Conservation (phyloP, 805 yeast species). For the Scheffersomyces ergatensis region DNA sequence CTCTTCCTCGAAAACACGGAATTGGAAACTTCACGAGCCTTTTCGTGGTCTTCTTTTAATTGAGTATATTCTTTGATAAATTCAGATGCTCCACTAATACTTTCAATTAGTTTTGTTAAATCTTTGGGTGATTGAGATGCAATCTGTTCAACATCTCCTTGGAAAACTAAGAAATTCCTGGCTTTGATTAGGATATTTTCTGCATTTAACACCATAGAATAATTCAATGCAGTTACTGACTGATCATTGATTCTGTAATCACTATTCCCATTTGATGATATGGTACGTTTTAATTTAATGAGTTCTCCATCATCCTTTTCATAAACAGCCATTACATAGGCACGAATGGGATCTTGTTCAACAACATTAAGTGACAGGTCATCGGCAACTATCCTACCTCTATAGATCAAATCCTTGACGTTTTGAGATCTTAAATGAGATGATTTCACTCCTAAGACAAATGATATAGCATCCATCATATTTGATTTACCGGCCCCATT, state of each 20-base stretch:
- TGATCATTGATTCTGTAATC: slow-evolving; percentile 65
- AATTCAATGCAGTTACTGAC: slow-evolving; percentile 61
- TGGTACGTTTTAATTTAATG: slow-evolving; percentile 61
- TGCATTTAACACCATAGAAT: slow-evolving; percentile 60
- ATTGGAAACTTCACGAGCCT: slow-evolving; percentile 62
- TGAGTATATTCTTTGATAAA: slow-evolving; percentile 63
- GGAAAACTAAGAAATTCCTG: slow-evolving; percentile 88
- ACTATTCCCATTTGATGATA: slow-evolving; percentile 57
- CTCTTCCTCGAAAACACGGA: slow-evolving; percentile 67
- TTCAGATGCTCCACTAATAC: slow-evolving; percentile 78
- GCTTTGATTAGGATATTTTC: slow-evolving; percentile 88
- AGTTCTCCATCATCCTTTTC: slow-evolving; percentile 59
- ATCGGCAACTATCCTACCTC: slow-evolving; percentile 45
- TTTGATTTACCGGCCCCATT: slow-evolving; percentile 98
- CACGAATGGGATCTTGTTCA: slow-evolving; percentile 45
- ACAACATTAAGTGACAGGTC: slow-evolving; percentile 15
- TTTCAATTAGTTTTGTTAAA: slow-evolving; percentile 71
- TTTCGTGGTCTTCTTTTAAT: slow-evolving; percentile 61
- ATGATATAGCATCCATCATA: slow-evolving; percentile 96
- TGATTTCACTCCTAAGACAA: slow-evolving; percentile 83
- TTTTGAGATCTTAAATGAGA: slow-evolving; percentile 71
- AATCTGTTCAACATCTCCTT: slow-evolving; percentile 93
- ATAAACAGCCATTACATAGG: slow-evolving; percentile 78
- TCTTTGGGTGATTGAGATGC: slow-evolving; percentile 84
- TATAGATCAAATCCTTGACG: slow-evolving; percentile 73